Conservation (phyloP, 495 filamentous ascomycete species). For the Cercophora newfieldiana region DNA sequence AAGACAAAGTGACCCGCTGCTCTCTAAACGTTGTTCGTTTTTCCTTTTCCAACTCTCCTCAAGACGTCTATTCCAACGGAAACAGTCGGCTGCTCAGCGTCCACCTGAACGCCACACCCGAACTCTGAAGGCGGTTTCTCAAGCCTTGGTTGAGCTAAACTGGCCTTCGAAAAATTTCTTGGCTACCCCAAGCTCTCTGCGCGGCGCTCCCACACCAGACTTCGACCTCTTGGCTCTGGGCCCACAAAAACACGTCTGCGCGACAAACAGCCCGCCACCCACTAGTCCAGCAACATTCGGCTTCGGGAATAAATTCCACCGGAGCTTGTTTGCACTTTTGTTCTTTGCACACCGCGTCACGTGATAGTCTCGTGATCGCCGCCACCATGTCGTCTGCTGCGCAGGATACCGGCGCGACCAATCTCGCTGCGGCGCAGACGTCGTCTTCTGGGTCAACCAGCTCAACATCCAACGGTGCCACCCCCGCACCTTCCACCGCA, state of each 20-base stretch:
- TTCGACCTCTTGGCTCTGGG: neutral
- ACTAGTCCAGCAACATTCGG: neutral
- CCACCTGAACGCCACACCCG: neutral
- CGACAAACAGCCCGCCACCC: neutral
- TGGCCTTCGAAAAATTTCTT: neutral
- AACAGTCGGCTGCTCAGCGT: neutral
- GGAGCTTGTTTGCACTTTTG: neutral
- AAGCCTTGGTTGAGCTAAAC: neutral
- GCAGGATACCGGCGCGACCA: neutral
- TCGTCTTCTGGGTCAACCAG: slow-evolving; percentile 23
- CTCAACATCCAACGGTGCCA: slow-evolving; percentile 44
- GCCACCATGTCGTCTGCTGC: slow-evolving; percentile 4
- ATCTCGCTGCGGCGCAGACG: slow-evolving; percentile 20
- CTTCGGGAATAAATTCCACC: neutral
- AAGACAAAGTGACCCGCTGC: slow-evolving; percentile 47
- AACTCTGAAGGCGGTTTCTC: neutral
- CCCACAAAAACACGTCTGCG: neutral
- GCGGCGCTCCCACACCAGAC: neutral
- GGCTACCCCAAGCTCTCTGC: neutral
- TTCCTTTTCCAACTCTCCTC: slow-evolving; percentile 10
- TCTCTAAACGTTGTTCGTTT: slow-evolving; percentile 38
- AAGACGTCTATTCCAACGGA: neutral
- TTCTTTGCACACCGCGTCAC: neutral
- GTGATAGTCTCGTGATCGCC: neutral
- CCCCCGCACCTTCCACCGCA: slow-evolving; percentile 45